Conservation (phyloP, 2,329 filamentous ascomycete species). For the Samsoniella hepiali region DNA sequence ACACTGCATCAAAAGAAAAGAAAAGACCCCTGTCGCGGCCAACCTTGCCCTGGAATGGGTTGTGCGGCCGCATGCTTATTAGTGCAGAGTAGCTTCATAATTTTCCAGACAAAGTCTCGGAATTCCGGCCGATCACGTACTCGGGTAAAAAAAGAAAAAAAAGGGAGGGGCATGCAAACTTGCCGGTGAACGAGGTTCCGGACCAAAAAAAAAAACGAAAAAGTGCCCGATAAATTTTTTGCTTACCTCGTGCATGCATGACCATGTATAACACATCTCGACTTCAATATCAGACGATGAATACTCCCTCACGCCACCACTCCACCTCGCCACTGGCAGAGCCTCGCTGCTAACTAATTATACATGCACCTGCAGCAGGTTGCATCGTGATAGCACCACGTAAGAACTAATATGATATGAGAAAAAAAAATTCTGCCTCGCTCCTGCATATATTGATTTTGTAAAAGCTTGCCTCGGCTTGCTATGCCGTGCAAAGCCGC, state of each 20-base stretch:
- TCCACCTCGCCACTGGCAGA: not conserved
- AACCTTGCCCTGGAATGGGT: not conserved
- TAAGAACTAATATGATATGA: not conserved
- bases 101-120: not conserved
- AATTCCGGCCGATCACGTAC: not conserved
- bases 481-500: conserved; percentile 3
- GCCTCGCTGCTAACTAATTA: not conserved
- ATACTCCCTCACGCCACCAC: not conserved
- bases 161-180: not conserved
- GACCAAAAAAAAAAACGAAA: not conserved
- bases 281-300: not conserved
- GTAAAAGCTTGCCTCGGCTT: not conserved
- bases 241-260: not conserved
- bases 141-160: not conserved
- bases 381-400: not conserved
- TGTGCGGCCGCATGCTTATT: not conserved
- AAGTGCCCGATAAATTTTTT: not conserved
- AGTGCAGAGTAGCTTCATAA: not conserved
- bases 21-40: not conserved
- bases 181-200: not conserved
- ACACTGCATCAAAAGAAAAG: not conserved
- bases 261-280: conserved; percentile 1
- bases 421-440: not conserved
- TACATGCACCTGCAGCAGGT: not conserved
- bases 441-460: conserved; percentile 1